These are phyloP conservation scores for Fraxinus albicans DNA, from an alignment of 305 asterid genomes.

Conservation along the genomic window DNA sequence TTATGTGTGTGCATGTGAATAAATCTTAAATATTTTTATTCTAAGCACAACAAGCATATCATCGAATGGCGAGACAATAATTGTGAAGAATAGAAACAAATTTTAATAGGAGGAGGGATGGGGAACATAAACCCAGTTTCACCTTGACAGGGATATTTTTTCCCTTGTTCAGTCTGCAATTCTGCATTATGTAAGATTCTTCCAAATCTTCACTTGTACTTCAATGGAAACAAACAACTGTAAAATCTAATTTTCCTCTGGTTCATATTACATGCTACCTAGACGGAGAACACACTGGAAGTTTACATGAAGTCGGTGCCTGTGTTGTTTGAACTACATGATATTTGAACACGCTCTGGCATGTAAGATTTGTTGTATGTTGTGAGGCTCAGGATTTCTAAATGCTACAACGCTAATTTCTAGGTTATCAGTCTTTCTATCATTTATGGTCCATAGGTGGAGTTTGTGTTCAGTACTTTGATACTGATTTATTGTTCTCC, in stretches of 20 bases:
- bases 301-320: not conserved
- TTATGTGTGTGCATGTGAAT: not conserved
- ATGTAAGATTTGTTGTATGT: not conserved
- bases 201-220: not conserved
- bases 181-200: not conserved
- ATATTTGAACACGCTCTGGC: not conserved
- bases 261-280: not conserved
- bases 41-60: not conserved
- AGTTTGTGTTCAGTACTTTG: not conserved
- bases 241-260: not conserved
- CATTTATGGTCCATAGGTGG: not conserved
- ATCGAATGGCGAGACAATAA: not conserved
- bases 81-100: not conserved
- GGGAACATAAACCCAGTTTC: not conserved
- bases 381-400: not conserved
- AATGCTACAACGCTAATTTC: not conserved
- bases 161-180: not conserved
- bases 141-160: not conserved
- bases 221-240: not conserved
- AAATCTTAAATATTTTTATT: not conserved
- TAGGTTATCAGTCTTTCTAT: not conserved
- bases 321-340: not conserved
- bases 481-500: not conserved
- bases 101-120: not conserved
- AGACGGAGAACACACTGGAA: slow-evolving; percentile 9